Base-by-base conservation (phyloP, 1,284 basidiomycete species). In the Melampsora occidentalis region DNA sequence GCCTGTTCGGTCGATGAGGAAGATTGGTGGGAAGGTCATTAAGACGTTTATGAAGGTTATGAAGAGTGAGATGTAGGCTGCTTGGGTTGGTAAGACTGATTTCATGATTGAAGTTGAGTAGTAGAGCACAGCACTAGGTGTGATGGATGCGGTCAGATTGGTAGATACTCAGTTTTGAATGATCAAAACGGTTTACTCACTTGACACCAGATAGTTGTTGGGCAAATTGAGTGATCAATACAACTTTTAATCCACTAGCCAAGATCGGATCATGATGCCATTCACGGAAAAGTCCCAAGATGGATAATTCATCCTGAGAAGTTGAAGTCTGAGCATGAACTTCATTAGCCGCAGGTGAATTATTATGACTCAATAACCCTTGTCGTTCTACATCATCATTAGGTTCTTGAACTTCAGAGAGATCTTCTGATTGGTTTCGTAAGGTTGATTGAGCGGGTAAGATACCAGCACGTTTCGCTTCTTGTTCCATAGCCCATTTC, bases 41-140 rank as follows among this genome's bases (percentile, higher is more conserved):
- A 90, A 79, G 53, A 86, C 90, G 82, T 97, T 97, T 42, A 84
- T 80, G 12, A 81, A 53, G 33, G 83, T 90, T 76, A 92, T 90
- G 22, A 88, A 89, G 4, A 93, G 82, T 0, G 91, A 92, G 33
- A 92, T 86, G 79, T 90, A 92, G 28, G 90, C 89, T 0, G 91
- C 93, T 18, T 89, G 83, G 14, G 90, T 87, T 10, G 93, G 91
- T 67, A 95, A 84, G 2, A 92, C 87, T 69, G 89, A 89, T 10
- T 89, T 87, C 18, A 96, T 86, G 70, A 96, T 93, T 53, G 90
- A 88, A 78, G 93, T 94, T 83, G 91, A 93, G 84, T 94, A 95
- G 82, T 93, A 95, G 68, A 94, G 84, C 35, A 94, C 93, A 84
- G 85, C 84, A 79, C 85, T 85, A n/a, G n/a, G 77, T 65, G 57